A percentile compares a stretch with the other conserved stretches of the same genome.
Evolutionary conservation across 306 rosid species (phyloP).

Genomic region (Comarum palustre): DNA sequence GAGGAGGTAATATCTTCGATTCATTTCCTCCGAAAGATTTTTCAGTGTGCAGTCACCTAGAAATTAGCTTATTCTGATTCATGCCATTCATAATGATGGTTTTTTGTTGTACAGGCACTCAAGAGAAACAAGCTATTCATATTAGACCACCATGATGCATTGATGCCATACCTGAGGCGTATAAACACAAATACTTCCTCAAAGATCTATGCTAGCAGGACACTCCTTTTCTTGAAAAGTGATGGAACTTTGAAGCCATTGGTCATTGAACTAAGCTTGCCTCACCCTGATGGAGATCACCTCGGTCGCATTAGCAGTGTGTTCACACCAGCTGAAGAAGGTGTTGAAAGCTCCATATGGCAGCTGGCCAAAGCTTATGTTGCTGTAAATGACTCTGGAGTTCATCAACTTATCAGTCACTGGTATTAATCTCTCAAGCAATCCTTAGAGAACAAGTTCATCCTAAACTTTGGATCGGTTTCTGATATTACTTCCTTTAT

Average conservation of each 20-base stretch:
- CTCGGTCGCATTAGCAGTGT: slow-evolving; percentile 50
- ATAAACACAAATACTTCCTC: slow-evolving; percentile 38
- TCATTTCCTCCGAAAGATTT: not conserved
- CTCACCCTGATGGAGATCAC: slow-evolving; percentile 48
- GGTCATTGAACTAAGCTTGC: slow-evolving; percentile 62
- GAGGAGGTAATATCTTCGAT: slow-evolving; percentile 40
- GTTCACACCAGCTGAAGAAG: slow-evolving; percentile 48
- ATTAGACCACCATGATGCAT: slow-evolving; percentile 59
- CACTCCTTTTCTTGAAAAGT: slow-evolving; percentile 55
- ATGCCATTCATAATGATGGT: not conserved
- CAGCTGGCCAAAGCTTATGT: slow-evolving; percentile 72
- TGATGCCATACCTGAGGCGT: slow-evolving; percentile 55
- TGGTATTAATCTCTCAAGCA: slow-evolving; percentile 39
- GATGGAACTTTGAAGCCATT: slow-evolving; percentile 73
- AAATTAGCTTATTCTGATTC: not conserved
- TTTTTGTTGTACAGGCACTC: slow-evolving; percentile 47
- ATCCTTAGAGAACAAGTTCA: not conserved
- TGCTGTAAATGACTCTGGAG: slow-evolving; percentile 58
- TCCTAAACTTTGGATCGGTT: not conserved
- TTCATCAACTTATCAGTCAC: slow-evolving; percentile 69
- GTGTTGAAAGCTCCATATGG: slow-evolving; percentile 58
- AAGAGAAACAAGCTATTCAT: slow-evolving; percentile 49
- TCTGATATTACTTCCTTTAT: not conserved
- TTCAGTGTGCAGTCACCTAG: not conserved
- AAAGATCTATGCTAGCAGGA: slow-evolving; percentile 59